Conservation (phyloP, 2,329 filamentous ascomycete species). For the Lasiodiplodia sp. region DNA sequence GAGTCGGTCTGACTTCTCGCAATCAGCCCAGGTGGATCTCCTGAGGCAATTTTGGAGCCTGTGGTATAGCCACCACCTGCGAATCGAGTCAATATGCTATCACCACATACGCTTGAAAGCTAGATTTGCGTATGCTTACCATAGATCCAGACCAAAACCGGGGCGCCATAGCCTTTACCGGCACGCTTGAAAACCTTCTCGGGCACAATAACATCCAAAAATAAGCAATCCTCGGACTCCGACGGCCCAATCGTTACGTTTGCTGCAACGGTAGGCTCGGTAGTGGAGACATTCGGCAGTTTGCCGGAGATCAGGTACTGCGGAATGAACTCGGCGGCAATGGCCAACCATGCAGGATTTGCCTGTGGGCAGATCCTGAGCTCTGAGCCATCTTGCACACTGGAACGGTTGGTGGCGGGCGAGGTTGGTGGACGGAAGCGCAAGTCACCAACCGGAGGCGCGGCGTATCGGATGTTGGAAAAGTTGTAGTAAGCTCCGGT, state of each 20-base stretch:
- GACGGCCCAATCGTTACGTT: not conserved
- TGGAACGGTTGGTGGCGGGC: slow-evolving; percentile 52
- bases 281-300: slow-evolving; percentile 38
- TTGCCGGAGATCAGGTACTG: slow-evolving; percentile 48
- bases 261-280: not conserved
- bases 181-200: slow-evolving; percentile 42
- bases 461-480: slow-evolving; percentile 64
- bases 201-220: slow-evolving; percentile 51
- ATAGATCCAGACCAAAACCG: slow-evolving; percentile 53
- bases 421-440: slow-evolving; percentile 59
- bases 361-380: slow-evolving; percentile 28
- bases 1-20: slow-evolving; percentile 33
- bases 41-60: slow-evolving; percentile 49
- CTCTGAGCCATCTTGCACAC: slow-evolving; percentile 55
- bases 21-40: slow-evolving; percentile 49
- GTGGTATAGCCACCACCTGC: slow-evolving; percentile 51
- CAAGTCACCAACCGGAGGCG: slow-evolving; percentile 59
- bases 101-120: slow-evolving; percentile 45
- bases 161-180: slow-evolving; percentile 39
- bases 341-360: not conserved
- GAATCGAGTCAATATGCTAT: slow-evolving; percentile 37
- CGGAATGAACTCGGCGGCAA: slow-evolving; percentile 2
- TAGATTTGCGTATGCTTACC: slow-evolving; percentile 40
- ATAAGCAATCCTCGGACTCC: slow-evolving; percentile 47
- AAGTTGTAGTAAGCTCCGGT: slow-evolving; percentile 60